These are phyloP conservation scores for Aotearoamyces nothofagi DNA, from an alignment of 2,329 filamentous ascomycete species.

Conservation along the genomic window DNA sequence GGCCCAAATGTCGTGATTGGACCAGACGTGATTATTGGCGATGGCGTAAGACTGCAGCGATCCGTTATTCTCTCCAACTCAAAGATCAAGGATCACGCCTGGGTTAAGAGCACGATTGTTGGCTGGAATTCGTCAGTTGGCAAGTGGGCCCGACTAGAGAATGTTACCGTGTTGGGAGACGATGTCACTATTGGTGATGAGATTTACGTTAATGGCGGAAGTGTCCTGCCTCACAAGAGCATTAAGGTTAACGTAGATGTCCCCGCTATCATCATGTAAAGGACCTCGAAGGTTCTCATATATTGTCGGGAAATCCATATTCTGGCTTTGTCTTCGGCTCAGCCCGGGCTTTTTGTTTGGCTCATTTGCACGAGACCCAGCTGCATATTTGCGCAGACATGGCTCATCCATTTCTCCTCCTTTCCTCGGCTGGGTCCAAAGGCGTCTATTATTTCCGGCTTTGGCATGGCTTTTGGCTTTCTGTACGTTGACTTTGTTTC, in stretches of 20 bases:
- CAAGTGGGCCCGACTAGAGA: slow-evolving; percentile 91
- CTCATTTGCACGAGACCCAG: no score
- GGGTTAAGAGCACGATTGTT: slow-evolving; percentile 97
- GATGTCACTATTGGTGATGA: slow-evolving; percentile 97
- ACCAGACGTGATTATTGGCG: slow-evolving; percentile 79
- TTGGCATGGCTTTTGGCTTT: no score
- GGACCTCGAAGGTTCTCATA: slow-evolving; percentile 1
- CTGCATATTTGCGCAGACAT: no score
- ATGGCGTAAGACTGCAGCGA: slow-evolving; percentile 86
- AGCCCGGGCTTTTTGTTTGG: no score
- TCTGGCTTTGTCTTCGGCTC: no score
- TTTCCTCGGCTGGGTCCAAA: no score
- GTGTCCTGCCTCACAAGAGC: slow-evolving; percentile 91
- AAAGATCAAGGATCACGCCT: slow-evolving; percentile 97
- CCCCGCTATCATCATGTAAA: slow-evolving; percentile 53
- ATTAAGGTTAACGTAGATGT: slow-evolving; percentile 96
- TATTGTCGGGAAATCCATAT: no score
- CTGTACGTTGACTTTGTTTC: no score
- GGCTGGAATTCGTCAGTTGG: slow-evolving; percentile 97
- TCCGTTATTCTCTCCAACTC: slow-evolving; percentile 78
- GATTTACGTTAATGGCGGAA: slow-evolving; percentile 96
- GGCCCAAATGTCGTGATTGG: slow-evolving; percentile 95
- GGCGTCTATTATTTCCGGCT: no score
- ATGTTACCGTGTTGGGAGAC: slow-evolving; percentile 93
- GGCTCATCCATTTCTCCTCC: no score